These are phyloP conservation scores for Volvox reticuliferus DNA, from an alignment of 139 green algal genomes.

Conservation along the genomic window DNA sequence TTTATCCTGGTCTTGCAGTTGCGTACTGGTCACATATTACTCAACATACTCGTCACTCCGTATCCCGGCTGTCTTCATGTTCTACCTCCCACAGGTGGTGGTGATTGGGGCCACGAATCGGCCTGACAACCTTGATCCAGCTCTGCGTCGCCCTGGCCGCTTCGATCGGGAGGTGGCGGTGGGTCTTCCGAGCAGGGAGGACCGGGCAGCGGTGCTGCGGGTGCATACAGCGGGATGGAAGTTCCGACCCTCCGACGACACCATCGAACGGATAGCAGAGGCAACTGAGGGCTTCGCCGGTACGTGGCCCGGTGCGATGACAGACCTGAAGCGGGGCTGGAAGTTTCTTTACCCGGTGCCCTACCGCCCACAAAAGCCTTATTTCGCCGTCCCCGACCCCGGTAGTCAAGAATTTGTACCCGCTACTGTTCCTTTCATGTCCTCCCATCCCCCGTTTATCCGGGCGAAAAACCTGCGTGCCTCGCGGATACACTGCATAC, in stretches of 20 bases:
- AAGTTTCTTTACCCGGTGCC: not conserved
- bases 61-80: not conserved
- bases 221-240: constrained; percentile 65
- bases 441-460: not conserved
- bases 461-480: too few species aligned
- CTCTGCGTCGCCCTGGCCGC: constrained; percentile 78
- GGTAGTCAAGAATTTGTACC: not conserved
- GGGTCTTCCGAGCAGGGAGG: constrained; percentile 53
- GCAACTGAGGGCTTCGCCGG: constrained; percentile 75
- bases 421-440: not conserved
- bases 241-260: constrained; percentile 9
- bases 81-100: constrained; percentile 62
- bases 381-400: not conserved
- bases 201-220: constrained; percentile 47
- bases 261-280: constrained; percentile 61
- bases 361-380: not conserved
- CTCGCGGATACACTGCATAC: too few species aligned
- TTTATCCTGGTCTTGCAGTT: too few species aligned
- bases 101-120: constrained; percentile 90
- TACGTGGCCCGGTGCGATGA: not conserved
- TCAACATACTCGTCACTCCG: too few species aligned
- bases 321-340: too few species aligned
- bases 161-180: constrained; percentile 84
- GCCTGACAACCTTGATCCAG: constrained; percentile 81
- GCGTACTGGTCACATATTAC: too few species aligned